Conservation (phyloP, 176 grass and related monocot genomes). For the Cenchrus purpureus region DNA sequence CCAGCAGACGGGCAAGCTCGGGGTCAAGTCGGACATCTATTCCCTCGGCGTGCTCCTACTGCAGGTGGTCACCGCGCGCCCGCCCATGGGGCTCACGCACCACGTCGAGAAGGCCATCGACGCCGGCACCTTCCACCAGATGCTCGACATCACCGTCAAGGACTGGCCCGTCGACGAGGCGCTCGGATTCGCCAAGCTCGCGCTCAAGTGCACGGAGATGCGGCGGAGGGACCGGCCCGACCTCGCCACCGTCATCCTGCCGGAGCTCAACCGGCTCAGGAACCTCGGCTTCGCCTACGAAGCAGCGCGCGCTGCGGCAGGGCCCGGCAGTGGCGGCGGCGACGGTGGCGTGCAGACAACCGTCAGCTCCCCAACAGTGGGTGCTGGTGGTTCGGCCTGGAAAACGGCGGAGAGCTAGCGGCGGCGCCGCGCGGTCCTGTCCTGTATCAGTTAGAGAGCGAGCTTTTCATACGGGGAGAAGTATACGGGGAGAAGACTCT, state of each 20-base stretch:
- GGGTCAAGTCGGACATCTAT: slow-evolving; percentile 94
- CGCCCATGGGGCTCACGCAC: slow-evolving; percentile 89
- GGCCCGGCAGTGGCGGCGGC: background rate
- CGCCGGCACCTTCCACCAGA: slow-evolving; percentile 60
- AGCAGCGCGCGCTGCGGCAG: background rate
- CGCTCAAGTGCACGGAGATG: slow-evolving; percentile 85
- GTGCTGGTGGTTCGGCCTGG: slow-evolving; percentile 17
- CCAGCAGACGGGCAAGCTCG: slow-evolving; percentile 89
- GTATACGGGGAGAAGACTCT: background rate
- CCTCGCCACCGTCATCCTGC: slow-evolving; percentile 80
- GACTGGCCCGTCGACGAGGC: slow-evolving; percentile 91
- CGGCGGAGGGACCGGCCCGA: slow-evolving; percentile 75
- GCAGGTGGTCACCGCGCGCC: slow-evolving; percentile 74
- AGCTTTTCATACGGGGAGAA: background rate
- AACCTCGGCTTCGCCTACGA: slow-evolving; percentile 81
- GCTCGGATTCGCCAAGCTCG: slow-evolving; percentile 68
- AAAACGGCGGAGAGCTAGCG: slow-evolving; percentile 59
- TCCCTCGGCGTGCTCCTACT: slow-evolving; percentile 92
- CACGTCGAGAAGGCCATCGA: slow-evolving; percentile 87
- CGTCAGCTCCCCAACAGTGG: slow-evolving; percentile 26
- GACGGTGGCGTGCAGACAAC: slow-evolving; percentile 5
- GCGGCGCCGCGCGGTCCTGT: background rate
- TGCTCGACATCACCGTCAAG: slow-evolving; percentile 71
- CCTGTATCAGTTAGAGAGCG: slow-evolving; percentile 44
- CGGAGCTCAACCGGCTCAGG: slow-evolving; percentile 88